phyloP scores from a whole-genome alignment of 805 yeast species.

The Wickerhamiella cacticola region DNA sequence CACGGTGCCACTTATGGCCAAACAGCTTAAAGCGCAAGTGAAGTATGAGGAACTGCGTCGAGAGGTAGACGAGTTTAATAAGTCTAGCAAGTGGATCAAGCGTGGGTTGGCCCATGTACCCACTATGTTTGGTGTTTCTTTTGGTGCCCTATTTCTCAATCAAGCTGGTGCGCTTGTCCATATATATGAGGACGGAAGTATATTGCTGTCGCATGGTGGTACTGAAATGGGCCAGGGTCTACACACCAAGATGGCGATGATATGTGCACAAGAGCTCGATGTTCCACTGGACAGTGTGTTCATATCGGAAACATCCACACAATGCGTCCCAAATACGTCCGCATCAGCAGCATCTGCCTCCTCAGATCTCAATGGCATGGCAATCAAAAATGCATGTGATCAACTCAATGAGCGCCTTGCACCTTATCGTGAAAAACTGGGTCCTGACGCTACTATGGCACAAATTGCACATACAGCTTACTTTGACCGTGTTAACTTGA shows the following conservation, averaged over 20 bases:
- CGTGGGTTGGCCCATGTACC: constrained; percentile 39
- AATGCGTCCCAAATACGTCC: constrained; percentile 38
- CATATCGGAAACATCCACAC: constrained; percentile 38
- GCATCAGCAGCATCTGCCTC: constrained; percentile 42
- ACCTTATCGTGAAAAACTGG: constrained; percentile 32
- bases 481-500: constrained; percentile 35
- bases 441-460: constrained; percentile 33
- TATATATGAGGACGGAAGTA: constrained; percentile 38
- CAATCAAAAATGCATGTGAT: constrained; percentile 38
- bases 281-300: constrained; percentile 34
- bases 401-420: constrained; percentile 33
- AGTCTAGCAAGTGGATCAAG: constrained; percentile 35
- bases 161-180: constrained; percentile 40
- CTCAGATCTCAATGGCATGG: constrained; percentile 40
- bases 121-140: constrained; percentile 38
- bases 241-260: constrained; percentile 39
- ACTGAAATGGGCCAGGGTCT: constrained; percentile 42
- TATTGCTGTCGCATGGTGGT: constrained; percentile 38
- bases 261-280: constrained; percentile 35
- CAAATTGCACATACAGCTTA: constrained; percentile 35
- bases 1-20: constrained; percentile 31
- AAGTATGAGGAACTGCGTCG: constrained; percentile 28
- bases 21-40: constrained; percentile 30
- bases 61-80: constrained; percentile 35
- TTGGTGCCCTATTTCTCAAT: constrained; percentile 36